Base-by-base conservation (phyloP, 306 rosid genomes). In the Abrus precatorius region DNA sequence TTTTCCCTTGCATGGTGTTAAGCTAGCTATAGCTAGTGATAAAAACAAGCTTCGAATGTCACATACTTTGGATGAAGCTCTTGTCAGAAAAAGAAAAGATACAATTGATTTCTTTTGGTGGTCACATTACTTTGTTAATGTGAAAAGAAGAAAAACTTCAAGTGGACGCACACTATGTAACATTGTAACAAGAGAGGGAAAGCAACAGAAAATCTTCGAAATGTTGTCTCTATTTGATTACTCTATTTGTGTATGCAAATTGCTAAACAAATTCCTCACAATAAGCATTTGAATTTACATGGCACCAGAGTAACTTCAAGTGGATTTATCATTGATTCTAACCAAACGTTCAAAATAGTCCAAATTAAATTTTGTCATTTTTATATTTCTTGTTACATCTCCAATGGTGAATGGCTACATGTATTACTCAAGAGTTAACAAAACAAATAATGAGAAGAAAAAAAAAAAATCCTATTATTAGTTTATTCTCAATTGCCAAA, bases 401-500 rank as follows among this genome's bases (percentile, higher is more conserved):
- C 59, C 20, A 20, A 20, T 20, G 20, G 20, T 7, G 8, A 36
- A 50, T 11, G 64, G 75, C 82, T 43, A 78, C 68, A 66, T 29
- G 43, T 57, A 44, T 32, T 12, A 11, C 4, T 27, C 34, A 40
- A 10, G 48, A 57, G 62, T 79, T 33, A 57, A 69, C 69, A 55
- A 55, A 48, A 60, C 43, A 29, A 28, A 53, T 7, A 5, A 34
- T 62, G 45, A 1, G 20, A 72, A 20, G 20, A 59, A 55, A 28
- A 61, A 29, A 29, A 3, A 28, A 6, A 8, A 55, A 55, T 7
- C 20, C 11, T 45, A 41, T 30, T 60, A 4, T 38, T 33, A 13
- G 4, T 61, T 34, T 61, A 5, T 32, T 61, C 76, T 47, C 32
- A 76, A 76, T 70, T 70, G 45, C 67, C 60, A 83, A 32, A 54